Base-by-base conservation (phyloP, 208 protist genomes). In the Balamuthia mandrillaris region DNA sequence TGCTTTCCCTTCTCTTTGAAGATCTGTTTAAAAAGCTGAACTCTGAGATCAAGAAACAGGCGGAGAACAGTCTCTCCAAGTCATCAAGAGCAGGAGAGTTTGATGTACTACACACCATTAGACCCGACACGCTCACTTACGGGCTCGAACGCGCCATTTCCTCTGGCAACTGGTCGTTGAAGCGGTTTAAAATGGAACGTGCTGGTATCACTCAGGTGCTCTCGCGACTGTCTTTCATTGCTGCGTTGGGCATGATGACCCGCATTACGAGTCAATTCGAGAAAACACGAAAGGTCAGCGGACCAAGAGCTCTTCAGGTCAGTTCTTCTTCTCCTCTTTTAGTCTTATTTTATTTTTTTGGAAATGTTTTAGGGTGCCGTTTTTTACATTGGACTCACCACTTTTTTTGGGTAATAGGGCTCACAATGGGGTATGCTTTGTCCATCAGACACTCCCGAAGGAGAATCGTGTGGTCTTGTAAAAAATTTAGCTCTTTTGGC, bases 381-480 rank as follows among this genome's bases (percentile, higher is more conserved):
- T 72, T 72, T 24, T 14, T 54, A 7, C 31, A 9, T 72, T 35
- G 12, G 10, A 9, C 9, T 29, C 41, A 16, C 14, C 35, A 82
- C 75, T 33, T n/a, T 31, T 29, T 9, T 72, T 21, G 21, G 14
- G 12, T 88, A 99, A 47, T 98, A 99, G 88, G 95, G 97, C 1
- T 99, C 97, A 49, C 98, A 99, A 86, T 99, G 97, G 95, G 98
- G 98, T 66, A 99, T 99, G 95, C 92, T 99, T 21, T 99, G 99
- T 89, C 99, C 99, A 1, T 96, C 96, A 51, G 98, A 99, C 89
- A 99, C 98, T 10, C 98, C 98, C 2, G 97, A 99, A 89, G 97
- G 97, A 44, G 98, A 99, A 81, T 95, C 95, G 61, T 99, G 98
- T 78, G 99, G 99, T 56, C 91, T 99, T 0, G 98, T 99, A 3